A percentile compares a stretch with the other conserved stretches of the same genome.
These are phyloP conservation scores for Endothia cerciana DNA, from an alignment of 2,329 filamentous ascomycete species.

Conservation along the genomic window DNA sequence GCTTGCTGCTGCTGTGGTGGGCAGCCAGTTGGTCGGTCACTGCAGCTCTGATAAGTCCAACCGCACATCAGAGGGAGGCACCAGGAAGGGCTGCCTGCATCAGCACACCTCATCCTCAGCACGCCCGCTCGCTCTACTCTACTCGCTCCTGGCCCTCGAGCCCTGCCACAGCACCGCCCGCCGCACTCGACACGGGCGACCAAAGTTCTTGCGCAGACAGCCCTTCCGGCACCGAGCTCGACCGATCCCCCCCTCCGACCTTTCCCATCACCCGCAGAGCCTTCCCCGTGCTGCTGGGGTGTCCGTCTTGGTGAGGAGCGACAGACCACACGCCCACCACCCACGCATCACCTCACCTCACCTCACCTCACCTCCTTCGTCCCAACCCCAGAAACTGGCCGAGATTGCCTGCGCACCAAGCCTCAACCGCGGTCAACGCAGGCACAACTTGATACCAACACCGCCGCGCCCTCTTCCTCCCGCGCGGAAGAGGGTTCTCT, in stretches of 20 bases:
- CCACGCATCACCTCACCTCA: too few species aligned
- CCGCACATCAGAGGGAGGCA: conserved; percentile 3
- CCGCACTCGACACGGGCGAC: background rate
- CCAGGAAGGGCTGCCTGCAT: background rate
- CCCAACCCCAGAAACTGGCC: background rate
- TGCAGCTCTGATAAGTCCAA: background rate
- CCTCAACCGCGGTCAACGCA: background rate
- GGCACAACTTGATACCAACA: background rate
- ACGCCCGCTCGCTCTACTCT: background rate
- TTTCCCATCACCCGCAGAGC: background rate
- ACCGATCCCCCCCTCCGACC: background rate
- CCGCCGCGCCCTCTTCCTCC: too few species aligned
- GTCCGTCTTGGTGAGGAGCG: background rate
- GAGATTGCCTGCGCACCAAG: background rate
- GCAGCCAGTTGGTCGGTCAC: background rate
- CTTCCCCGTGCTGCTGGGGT: background rate
- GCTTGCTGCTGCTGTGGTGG: background rate
- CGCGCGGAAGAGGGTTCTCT: too few species aligned
- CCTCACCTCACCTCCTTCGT: too few species aligned
- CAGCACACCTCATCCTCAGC: background rate
- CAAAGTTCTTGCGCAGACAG: background rate
- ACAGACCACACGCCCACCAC: background rate
- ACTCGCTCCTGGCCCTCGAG: background rate
- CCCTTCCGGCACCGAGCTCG: background rate
- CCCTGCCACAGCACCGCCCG: background rate